A percentile compares a stretch with the other conserved stretches of the same genome.
Evolutionary conservation across 2,329 filamentous ascomycete species (phyloP).

Genomic region (Gliomastix tumulicola): DNA sequence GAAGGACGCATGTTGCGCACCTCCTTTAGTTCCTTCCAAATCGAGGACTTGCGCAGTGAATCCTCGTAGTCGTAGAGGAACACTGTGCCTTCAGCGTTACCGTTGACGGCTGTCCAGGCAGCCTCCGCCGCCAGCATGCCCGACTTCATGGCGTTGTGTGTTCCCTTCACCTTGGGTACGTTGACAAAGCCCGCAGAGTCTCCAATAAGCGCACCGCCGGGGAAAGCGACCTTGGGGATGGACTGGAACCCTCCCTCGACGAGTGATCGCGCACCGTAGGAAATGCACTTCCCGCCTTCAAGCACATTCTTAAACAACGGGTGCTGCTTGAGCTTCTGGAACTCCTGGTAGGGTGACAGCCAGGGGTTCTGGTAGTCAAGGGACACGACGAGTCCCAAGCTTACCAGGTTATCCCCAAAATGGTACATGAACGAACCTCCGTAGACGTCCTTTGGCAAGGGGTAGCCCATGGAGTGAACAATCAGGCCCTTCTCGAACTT

Average conservation of each 20-base stretch:
- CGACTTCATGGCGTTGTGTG: constrained; percentile 95
- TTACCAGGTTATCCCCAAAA: constrained; percentile 95
- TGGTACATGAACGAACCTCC: constrained; percentile 99
- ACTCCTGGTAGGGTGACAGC: constrained; percentile 91
- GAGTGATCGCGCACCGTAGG: constrained; percentile 85
- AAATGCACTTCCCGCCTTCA: constrained; percentile 96
- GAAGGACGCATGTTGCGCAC: constrained; percentile 97
- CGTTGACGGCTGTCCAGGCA: constrained; percentile 66
- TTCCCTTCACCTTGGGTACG: constrained; percentile 97
- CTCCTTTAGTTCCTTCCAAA: constrained; percentile 91
- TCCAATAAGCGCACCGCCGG: constrained; percentile 89
- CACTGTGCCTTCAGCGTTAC: constrained; percentile 57
- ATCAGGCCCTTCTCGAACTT: constrained; percentile 87
- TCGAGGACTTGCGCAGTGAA: constrained; percentile 72
- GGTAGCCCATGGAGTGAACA: constrained; percentile 88
- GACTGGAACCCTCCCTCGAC: constrained; percentile 96
- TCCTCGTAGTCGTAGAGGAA: constrained; percentile 96
- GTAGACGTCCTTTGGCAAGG: constrained; percentile 81
- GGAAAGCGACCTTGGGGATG: constrained; percentile 94
- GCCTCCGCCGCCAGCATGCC: constrained; percentile 95
- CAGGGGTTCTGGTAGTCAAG: constrained; percentile 96
- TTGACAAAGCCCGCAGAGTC: constrained; percentile 97
- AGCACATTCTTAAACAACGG: constrained; percentile 80
- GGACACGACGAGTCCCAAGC: constrained; percentile 83
- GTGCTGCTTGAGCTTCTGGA: constrained; percentile 98